Conservation (phyloP, 768 basidiomycete species). For the Panus rudis region DNA sequence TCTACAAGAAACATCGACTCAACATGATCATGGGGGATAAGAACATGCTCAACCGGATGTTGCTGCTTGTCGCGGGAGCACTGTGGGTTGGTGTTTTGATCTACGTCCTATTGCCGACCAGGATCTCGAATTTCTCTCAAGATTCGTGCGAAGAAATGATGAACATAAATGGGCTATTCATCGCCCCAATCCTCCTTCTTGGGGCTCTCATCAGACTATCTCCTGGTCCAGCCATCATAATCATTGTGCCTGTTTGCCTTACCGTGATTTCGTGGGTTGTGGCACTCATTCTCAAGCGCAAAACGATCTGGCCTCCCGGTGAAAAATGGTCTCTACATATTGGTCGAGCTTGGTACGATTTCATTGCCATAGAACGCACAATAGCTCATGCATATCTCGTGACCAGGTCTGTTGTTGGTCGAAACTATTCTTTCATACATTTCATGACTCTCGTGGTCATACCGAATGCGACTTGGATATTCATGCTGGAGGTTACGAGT, state of each 20-base stretch:
- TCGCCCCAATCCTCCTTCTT: background rate
- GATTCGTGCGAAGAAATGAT: background rate
- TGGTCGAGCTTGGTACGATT: background rate
- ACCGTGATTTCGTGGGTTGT: background rate
- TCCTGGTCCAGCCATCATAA: background rate
- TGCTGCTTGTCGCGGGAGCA: background rate
- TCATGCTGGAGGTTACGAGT: background rate
- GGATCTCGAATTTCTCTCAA: background rate
- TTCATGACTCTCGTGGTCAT: background rate
- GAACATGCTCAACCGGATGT: background rate
- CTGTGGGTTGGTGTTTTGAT: slow-evolving; percentile 1
- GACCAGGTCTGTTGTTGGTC: background rate
- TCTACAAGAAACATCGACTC: background rate
- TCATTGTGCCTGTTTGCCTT: background rate
- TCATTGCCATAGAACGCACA: too few relatives aligned
- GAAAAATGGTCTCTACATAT: background rate
- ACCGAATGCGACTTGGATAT: background rate
- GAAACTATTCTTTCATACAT: slow-evolving; percentile 2
- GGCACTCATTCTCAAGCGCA: background rate
- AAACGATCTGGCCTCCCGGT: background rate
- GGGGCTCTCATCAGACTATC: background rate
- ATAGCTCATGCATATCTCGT: too few relatives aligned
- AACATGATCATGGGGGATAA: background rate
- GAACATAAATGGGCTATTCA: too few relatives aligned
- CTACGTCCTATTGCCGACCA: background rate